phyloP scores from a whole-genome alignment of 163 green algal genomes.

The Trebouxiophyceae sp. region DNA sequence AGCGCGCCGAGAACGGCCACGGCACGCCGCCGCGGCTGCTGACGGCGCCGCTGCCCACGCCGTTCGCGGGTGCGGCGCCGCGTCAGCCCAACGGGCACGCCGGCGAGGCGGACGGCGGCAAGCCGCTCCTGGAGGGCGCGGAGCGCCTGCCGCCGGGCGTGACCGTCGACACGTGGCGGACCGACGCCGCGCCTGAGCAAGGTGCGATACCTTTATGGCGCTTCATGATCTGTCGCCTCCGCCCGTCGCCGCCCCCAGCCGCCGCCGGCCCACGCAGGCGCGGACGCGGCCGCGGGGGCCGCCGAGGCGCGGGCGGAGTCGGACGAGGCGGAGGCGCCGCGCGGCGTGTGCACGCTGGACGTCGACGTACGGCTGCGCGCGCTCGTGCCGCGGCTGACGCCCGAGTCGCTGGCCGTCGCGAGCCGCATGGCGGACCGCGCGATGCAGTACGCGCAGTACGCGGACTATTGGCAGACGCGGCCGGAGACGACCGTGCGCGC shows the following conservation, averaged over 20 bases:
- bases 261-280: conserved; percentile 40
- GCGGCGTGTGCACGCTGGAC: conserved; percentile 12
- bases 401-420: conserved; percentile 24
- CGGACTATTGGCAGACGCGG: conserved; percentile 26
- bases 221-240: too few relatives aligned
- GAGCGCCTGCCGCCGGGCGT: too few relatives aligned
- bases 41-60: too few relatives aligned
- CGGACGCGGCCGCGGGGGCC: conserved; percentile 17
- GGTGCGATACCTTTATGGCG: too few relatives aligned
- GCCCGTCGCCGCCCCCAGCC: conserved; percentile 7
- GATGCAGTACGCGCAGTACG: conserved; percentile 28
- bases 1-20: too few relatives aligned
- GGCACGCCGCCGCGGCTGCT: too few relatives aligned
- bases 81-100: too few relatives aligned
- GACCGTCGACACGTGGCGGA: too few relatives aligned
- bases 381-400: conserved; percentile 22
- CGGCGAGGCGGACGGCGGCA: too few relatives aligned
- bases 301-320: conserved; percentile 12
- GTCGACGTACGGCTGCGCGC: conserved; percentile 32
- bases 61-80: too few relatives aligned
- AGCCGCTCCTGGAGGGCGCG: too few relatives aligned
- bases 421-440: conserved; percentile 29
- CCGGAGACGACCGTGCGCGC: conserved; percentile 26
- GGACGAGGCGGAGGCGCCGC: not conserved
- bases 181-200: too few relatives aligned